Base-by-base conservation (phyloP, 139 green algal species). In the Chlorella sorokiniana region DNA sequence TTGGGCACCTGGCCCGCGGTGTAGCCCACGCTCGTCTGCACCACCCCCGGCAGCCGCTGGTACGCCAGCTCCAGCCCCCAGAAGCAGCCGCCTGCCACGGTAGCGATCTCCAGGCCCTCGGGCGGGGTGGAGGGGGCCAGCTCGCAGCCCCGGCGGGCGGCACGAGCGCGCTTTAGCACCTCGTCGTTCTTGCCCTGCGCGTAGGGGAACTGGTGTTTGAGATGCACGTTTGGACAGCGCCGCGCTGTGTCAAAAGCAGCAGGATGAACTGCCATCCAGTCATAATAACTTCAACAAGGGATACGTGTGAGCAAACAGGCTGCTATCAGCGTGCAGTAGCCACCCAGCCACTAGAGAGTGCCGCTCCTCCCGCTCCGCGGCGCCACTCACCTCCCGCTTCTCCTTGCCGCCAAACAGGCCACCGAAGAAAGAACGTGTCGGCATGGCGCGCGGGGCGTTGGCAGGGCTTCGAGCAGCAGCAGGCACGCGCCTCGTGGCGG, bases 81-180 rank as follows among this genome's bases (percentile, higher is more conserved):
- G 88, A 98, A 98, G 89, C 94, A 98, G 16, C 94, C 94, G 14
- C 91, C 91, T 6, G 84, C 89, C 65, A 94, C 90, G 2, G 91
- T 94, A 16, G 88, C 90, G 18, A 93, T 84, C 69, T 89, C 71
- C 42, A 91, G 76, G 18, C 86, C 82, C 54, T 89, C 87, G 11
- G 83, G 90, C 4, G 90, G 74, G 2, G 86, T 75, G 14, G 81
- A 81, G 0, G 91, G 90, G 2, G 86, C 91, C 35, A 92, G 70
- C 81, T 90, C 65, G 68, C 83, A 91, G 27, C 79, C 87, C 4
- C 48, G 74, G n/a, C 82, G 84, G n/a, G 83, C 88, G 4, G 45
- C 52, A 7, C 85, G 78, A 29, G 89, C 89, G 27, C 52, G 79
- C 56, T 86, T 75, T 6, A 91, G 51, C 10, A 91, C 83, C 1